Evolutionary conservation across 2,329 filamentous ascomycete species (phyloP).

Genomic region (Paramyrothecium roridum): DNA sequence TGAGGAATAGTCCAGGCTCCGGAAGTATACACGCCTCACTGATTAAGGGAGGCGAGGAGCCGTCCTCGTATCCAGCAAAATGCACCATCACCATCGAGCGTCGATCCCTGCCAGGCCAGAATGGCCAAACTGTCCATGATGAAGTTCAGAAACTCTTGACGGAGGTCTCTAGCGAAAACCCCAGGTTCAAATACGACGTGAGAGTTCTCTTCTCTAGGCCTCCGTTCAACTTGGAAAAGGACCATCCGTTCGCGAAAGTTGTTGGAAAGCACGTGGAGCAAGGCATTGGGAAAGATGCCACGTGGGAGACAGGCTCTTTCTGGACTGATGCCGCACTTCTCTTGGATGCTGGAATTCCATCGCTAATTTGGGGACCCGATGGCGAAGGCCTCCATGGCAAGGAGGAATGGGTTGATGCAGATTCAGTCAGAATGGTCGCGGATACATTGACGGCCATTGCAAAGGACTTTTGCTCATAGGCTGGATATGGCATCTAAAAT

Average conservation of each 20-base stretch:
- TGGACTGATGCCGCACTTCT: conserved; percentile 52
- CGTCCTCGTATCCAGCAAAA: conserved; percentile 46
- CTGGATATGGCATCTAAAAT: too few relatives aligned
- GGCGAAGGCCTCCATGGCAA: conserved; percentile 48
- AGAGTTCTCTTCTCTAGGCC: conserved; percentile 38
- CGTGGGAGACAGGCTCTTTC: conserved; percentile 28
- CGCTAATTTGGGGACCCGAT: conserved; percentile 42
- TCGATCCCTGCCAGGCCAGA: conserved; percentile 43
- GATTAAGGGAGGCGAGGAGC: conserved; percentile 48
- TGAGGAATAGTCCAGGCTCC: conserved; percentile 32
- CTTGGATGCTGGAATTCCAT: conserved; percentile 38
- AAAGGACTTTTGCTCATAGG: conserved; percentile 21
- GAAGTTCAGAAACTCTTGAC: conserved; percentile 36
- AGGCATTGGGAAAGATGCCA: conserved; percentile 20
- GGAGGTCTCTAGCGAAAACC: conserved; percentile 23
- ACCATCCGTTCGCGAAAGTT: conserved; percentile 37
- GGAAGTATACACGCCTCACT: conserved; percentile 44
- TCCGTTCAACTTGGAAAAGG: conserved; percentile 32
- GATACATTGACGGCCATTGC: conserved; percentile 20
- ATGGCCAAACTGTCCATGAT: conserved; percentile 25
- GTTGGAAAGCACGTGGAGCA: conserved; percentile 17
- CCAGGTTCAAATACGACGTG: conserved; percentile 36
- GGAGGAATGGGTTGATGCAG: conserved; percentile 45
- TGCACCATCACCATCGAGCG: conserved; percentile 47
- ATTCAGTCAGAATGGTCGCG: conserved; percentile 34